Evolutionary conservation across 2,329 filamentous ascomycete genomes (phyloP).

Genomic region (Cladosporium oxysporum): DNA sequence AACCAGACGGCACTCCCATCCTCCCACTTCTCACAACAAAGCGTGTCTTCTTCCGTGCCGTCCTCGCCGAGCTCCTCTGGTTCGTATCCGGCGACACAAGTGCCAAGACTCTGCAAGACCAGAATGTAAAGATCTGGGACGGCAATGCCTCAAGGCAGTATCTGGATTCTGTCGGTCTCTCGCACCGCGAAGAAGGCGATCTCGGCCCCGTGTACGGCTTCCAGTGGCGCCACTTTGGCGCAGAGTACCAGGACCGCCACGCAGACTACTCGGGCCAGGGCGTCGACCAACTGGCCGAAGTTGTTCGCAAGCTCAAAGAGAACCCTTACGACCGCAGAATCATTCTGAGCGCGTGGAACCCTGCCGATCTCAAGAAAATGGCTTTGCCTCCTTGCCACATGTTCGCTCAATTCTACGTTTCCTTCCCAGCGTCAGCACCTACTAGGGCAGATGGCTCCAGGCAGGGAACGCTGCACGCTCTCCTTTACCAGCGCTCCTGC

Average conservation of each 20-base stretch:
- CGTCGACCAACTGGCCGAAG: slow-evolving; percentile 87
- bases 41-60: slow-evolving; percentile 87
- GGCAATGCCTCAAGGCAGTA: slow-evolving; percentile 90
- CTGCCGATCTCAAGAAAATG: slow-evolving; percentile 81
- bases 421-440: slow-evolving; percentile 56
- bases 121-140: slow-evolving; percentile 96
- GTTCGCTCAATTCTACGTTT: slow-evolving; percentile 96
- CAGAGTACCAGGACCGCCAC: slow-evolving; percentile 76
- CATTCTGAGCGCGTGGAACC: slow-evolving; percentile 93
- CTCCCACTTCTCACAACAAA: slow-evolving; percentile 96
- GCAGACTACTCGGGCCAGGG: slow-evolving; percentile 85
- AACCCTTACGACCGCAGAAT: slow-evolving; percentile 89
- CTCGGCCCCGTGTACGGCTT: slow-evolving; percentile 96
- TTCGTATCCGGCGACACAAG: slow-evolving; percentile 86
- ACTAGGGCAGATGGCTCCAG: slow-evolving; percentile 35
- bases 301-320: slow-evolving; percentile 80
- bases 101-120: slow-evolving; percentile 71
- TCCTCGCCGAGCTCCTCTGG: slow-evolving; percentile 93
- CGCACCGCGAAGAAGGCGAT: slow-evolving; percentile 81
- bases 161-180: slow-evolving; percentile 80
- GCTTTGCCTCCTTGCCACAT: slow-evolving; percentile 93
- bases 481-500: slow-evolving; percentile 90
- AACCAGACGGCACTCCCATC: slow-evolving; percentile 59
- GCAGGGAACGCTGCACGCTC: slow-evolving; percentile 76
- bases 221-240: slow-evolving; percentile 98